phyloP scores from a whole-genome alignment of 768 basidiomycete genomes.

The Lactarius quietus region DNA sequence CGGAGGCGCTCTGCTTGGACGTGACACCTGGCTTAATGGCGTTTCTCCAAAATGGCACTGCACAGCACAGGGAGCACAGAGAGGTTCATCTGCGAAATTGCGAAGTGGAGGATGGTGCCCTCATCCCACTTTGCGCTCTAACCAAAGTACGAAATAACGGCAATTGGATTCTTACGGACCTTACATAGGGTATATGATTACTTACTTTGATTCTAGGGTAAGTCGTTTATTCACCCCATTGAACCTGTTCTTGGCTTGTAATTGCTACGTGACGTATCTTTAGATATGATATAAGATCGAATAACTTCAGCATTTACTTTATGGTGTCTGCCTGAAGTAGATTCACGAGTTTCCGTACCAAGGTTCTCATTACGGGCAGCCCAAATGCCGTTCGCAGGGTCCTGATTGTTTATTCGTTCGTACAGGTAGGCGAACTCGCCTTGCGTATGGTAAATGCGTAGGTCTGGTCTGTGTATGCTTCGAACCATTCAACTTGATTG shows the following conservation, averaged over 20 bases:
- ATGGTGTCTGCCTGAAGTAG: background rate
- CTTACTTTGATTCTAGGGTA: background rate
- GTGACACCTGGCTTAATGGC: conserved; percentile 11
- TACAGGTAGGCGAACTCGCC: too few species aligned
- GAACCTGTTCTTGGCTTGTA: background rate
- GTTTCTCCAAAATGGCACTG: background rate
- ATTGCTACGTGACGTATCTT: background rate
- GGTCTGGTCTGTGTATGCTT: too few species aligned
- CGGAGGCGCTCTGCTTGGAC: background rate
- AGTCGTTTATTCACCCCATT: background rate
- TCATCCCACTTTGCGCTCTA: conserved; percentile 1
- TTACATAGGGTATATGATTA: background rate
- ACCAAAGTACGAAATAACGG: background rate
- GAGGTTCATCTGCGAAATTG: conserved; percentile 13
- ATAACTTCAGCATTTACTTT: background rate
- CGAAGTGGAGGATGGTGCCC: conserved; percentile 6
- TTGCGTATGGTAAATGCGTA: too few species aligned
- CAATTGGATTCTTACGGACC: conserved; percentile 3
- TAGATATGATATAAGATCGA: background rate
- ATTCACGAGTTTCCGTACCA: background rate
- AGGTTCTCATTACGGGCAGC: too few species aligned
- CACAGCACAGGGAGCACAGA: background rate
- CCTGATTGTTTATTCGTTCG: too few species aligned
- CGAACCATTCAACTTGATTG: too few species aligned
- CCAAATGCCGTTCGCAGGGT: too few species aligned